Conservation (phyloP, 805 yeast genomes). For the Ogataea methylovora region DNA sequence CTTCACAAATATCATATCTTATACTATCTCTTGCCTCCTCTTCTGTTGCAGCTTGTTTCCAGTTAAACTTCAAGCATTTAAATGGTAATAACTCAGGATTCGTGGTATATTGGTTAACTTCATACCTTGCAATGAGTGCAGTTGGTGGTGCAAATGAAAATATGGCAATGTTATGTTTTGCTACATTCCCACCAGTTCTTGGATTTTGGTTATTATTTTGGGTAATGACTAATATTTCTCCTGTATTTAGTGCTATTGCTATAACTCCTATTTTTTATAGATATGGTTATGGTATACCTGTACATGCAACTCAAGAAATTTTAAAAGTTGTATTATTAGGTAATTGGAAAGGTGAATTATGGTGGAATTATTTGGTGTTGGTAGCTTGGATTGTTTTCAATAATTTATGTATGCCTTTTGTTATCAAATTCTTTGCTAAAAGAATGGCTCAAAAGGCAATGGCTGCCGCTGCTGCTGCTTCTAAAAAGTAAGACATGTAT, state of each 20-base stretch:
- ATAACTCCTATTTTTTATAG: constrained; percentile 49
- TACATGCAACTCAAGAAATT: constrained; percentile 56
- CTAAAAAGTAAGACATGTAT: too few species aligned
- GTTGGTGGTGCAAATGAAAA: constrained; percentile 74
- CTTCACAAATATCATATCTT: constrained; percentile 47
- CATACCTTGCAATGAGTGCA: constrained; percentile 63
- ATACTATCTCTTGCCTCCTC: constrained; percentile 51
- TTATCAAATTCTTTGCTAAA: constrained; percentile 12
- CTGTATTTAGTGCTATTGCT: constrained; percentile 61
- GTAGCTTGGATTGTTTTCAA: constrained; percentile 54
- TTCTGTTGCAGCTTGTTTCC: constrained; percentile 60
- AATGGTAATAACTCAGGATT: constrained; percentile 53
- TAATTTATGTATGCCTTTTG: constrained; percentile 32
- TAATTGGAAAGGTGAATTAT: constrained; percentile 49
- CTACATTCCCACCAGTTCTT: constrained; percentile 51
- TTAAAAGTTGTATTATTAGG: constrained; percentile 52
- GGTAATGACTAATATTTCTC: constrained; percentile 62
- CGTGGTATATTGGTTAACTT: constrained; percentile 65
- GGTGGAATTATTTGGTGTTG: constrained; percentile 52
- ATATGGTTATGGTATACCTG: constrained; percentile 63
- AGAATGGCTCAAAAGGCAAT: constrained; percentile 6
- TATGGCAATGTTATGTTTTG: constrained; percentile 42
- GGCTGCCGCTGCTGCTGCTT: too few species aligned
- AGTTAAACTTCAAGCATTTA: constrained; percentile 47
- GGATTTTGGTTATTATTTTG: constrained; percentile 70